Conservation (phyloP, 106 monocot genomes). For the Dendrobium nobile region DNA sequence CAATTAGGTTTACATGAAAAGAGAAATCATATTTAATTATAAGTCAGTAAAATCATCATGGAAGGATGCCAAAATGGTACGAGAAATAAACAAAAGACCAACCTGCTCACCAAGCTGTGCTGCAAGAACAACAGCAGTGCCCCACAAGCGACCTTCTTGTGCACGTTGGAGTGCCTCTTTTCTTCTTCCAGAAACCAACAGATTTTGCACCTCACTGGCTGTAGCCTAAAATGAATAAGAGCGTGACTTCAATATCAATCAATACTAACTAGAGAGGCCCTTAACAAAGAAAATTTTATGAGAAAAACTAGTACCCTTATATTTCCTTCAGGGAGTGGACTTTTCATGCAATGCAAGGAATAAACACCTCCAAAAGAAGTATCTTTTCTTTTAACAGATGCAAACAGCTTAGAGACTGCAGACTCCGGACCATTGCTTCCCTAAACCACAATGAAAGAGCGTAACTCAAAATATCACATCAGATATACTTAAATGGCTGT, state of each 20-base stretch:
- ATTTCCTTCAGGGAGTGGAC: slow-evolving; percentile 74
- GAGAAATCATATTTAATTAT: background rate
- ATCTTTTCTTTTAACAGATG: slow-evolving; percentile 52
- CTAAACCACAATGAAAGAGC: slow-evolving; percentile 23
- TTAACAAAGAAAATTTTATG: background rate
- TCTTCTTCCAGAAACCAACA: slow-evolving; percentile 91
- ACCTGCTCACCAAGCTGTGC: slow-evolving; percentile 92
- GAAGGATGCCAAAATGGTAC: background rate
- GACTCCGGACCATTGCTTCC: slow-evolving; percentile 81
- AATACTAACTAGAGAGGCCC: background rate
- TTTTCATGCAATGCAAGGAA: slow-evolving; percentile 55
- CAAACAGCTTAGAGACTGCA: slow-evolving; percentile 78
- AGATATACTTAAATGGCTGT: background rate
- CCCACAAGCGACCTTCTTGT: slow-evolving; percentile 97
- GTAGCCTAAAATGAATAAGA: slow-evolving; percentile 40
- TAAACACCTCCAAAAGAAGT: slow-evolving; percentile 45
- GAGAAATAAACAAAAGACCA: slow-evolving; percentile 9
- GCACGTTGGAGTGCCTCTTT: slow-evolving; percentile 93
- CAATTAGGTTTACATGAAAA: background rate
- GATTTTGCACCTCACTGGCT: slow-evolving; percentile 73
- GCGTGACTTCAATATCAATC: background rate
- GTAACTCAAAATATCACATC: slow-evolving; percentile 5
- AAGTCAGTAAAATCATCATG: background rate
- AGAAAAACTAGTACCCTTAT: slow-evolving; percentile 45
- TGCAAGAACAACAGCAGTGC: slow-evolving; percentile 93